These are phyloP conservation scores for Zizania palustris DNA, from an alignment of 202 grass and related monocot genomes.

Conservation along the genomic window DNA sequence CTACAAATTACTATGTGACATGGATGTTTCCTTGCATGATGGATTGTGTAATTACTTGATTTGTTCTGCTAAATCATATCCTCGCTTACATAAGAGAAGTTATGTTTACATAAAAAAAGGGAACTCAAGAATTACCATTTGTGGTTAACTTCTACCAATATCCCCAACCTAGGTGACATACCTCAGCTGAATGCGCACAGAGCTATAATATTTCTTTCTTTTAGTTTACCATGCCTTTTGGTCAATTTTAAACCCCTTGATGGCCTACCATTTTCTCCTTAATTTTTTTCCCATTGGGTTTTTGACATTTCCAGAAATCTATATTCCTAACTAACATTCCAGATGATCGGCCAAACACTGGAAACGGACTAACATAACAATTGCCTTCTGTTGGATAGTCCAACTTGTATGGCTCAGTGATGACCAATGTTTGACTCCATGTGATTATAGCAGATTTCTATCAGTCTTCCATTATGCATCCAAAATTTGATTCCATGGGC, in stretches of 20 bases:
- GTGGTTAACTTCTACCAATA: not conserved
- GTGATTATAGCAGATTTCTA: not conserved
- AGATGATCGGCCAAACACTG: no score
- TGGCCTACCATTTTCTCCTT: not conserved
- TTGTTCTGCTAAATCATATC: not conserved
- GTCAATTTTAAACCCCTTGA: not conserved
- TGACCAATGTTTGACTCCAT: not conserved
- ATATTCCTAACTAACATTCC: no score
- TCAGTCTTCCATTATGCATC: not conserved
- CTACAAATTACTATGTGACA: not conserved
- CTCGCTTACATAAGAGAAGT: not conserved
- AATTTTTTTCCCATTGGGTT: no score
- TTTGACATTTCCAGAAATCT: no score
- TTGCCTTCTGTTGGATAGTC: not conserved
- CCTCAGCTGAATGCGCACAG: not conserved
- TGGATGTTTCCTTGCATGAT: not conserved
- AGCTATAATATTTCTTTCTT: not conserved
- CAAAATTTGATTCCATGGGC: not conserved
- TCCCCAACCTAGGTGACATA: not conserved
- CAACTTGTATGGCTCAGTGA: not conserved
- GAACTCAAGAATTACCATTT: not conserved
- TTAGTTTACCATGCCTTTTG: not conserved
- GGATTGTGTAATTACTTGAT: not conserved
- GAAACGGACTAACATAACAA: not conserved
- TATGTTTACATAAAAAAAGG: constrained; percentile 8